Conservation (phyloP, 2,329 filamentous ascomycete species). For the Rutstroemia sp. region DNA sequence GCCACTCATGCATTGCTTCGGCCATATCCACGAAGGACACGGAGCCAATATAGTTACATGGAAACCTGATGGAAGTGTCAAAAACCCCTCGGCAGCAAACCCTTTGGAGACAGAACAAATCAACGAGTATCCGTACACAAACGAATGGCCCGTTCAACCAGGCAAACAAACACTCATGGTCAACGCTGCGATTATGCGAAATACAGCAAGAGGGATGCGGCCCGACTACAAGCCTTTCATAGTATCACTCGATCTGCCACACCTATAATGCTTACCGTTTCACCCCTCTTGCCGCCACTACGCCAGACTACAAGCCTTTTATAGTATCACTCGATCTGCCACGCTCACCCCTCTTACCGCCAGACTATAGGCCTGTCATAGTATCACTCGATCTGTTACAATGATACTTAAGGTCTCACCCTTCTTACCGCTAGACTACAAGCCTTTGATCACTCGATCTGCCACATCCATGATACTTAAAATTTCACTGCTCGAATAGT, state of each 20-base stretch:
- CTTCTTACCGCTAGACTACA: constrained; percentile 6
- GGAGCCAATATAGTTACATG: constrained; percentile 47
- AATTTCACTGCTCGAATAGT: too few relatives aligned
- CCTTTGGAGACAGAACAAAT: constrained; percentile 24
- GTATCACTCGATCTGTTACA: constrained; percentile 13
- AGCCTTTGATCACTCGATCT: constrained; percentile 20
- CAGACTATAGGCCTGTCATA: constrained; percentile 20
- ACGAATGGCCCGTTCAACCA: constrained; percentile 26
- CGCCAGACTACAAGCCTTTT: too few relatives aligned
- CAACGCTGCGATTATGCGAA: constrained; percentile 45
- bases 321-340: too few relatives aligned
- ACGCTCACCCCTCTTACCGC: too few relatives aligned
- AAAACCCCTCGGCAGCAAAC: constrained; percentile 29
- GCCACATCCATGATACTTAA: neutral
- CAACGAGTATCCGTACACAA: constrained; percentile 33
- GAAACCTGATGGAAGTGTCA: constrained; percentile 29
- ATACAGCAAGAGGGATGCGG: constrained; percentile 16
- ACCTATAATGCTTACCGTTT: neutral
- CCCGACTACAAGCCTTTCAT: constrained; percentile 21
- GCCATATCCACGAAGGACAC: constrained; percentile 53
- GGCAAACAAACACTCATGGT: constrained; percentile 50
- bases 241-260: constrained; percentile 14
- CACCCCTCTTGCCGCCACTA: too few relatives aligned
- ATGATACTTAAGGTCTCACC: neutral
- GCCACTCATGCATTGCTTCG: constrained; percentile 48